Conservation (phyloP, 208 protist species). For the Crithidia acanthocephali region DNA sequence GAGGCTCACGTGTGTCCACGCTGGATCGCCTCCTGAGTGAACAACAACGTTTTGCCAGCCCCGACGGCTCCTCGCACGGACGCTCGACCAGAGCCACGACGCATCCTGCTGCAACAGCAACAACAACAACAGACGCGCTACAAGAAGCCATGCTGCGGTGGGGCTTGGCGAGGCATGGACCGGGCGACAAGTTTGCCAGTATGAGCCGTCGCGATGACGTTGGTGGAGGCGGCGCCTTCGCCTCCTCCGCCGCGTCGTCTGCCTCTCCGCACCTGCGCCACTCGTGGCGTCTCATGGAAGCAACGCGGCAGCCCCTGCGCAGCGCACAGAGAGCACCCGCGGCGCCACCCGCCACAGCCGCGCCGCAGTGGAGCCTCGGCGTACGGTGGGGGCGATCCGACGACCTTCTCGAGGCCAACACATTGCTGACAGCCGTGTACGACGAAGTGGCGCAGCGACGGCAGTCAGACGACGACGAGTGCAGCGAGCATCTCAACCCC, state of each 20-base stretch:
- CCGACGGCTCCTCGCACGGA: slow-evolving; percentile 6
- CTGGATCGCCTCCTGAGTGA: slow-evolving; percentile 22
- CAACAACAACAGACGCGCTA: not conserved
- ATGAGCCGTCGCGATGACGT: not conserved
- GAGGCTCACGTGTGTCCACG: not conserved
- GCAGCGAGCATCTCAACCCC: not conserved
- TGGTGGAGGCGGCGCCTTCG: not conserved
- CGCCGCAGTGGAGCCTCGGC: slow-evolving; percentile 7
- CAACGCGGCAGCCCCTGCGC: not conserved
- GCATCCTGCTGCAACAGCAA: not conserved
- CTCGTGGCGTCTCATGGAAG: slow-evolving; percentile 30
- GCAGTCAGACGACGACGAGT: not conserved
- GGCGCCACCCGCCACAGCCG: not conserved
- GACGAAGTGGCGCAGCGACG: not conserved
- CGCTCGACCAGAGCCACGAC: not conserved
- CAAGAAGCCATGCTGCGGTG: slow-evolving; percentile 24
- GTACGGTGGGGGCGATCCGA: slow-evolving; percentile 34
- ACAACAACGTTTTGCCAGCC: slow-evolving; percentile 15
- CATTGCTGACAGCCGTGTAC: slow-evolving; percentile 8
- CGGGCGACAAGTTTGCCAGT: not conserved
- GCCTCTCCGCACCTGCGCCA: slow-evolving; percentile 1
- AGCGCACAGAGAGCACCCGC: not conserved
- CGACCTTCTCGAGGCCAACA: slow-evolving; percentile 18
- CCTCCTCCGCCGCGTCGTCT: not conserved
- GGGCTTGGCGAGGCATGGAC: not conserved